Evolutionary conservation across 83 land plant species (phyloP).

Genomic region (Picea abies): DNA sequence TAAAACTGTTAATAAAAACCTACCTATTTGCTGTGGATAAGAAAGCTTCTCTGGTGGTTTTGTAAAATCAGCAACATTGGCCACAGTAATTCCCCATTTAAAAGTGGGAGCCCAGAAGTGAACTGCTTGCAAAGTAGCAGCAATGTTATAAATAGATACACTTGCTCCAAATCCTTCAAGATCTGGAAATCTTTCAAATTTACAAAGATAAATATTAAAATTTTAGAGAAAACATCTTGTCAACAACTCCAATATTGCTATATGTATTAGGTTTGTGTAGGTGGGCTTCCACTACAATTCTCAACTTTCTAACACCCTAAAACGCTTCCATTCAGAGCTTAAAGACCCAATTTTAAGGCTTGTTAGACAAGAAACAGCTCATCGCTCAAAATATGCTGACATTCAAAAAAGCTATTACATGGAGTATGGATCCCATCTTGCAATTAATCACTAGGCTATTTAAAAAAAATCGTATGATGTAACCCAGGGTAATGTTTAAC

Average conservation of each 20-base stretch:
- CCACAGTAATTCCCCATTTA: slow-evolving; percentile 98
- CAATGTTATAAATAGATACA: background rate
- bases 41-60: slow-evolving; percentile 98
- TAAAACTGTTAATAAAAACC: background rate
- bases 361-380: too few species aligned
- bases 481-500: too few species aligned
- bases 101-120: slow-evolving; percentile 99
- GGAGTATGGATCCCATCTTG: too few species aligned
- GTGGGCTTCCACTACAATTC: background rate
- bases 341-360: too few species aligned
- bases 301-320: background rate
- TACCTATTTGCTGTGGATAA: slow-evolving; percentile 97
- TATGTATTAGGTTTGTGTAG: background rate
- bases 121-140: slow-evolving; percentile 48
- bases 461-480: too few species aligned
- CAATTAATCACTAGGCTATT: too few species aligned
- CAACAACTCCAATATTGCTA: background rate
- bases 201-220: background rate
- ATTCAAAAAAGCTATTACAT: too few species aligned
- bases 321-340: background rate
- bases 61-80: slow-evolving; percentile 92
- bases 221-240: background rate
- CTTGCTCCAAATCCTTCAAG: background rate
- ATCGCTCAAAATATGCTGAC: too few species aligned
- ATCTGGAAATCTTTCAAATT: background rate